Conservation (phyloP, 139 green algal genomes). For the Auxenochlorella pyrenoidosa region DNA sequence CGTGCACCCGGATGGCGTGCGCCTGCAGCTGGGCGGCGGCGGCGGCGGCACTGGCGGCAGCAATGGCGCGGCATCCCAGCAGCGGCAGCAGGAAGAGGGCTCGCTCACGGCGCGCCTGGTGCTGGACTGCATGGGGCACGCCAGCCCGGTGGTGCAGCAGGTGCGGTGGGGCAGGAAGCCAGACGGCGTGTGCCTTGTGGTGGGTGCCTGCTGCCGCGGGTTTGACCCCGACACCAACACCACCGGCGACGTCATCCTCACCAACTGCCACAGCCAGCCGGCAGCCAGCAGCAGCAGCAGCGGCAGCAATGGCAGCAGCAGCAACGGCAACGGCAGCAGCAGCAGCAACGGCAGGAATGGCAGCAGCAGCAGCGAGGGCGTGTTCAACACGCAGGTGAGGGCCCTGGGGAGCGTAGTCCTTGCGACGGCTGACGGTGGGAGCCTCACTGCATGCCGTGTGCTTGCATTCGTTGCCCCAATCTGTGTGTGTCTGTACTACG, state of each 20-base stretch:
- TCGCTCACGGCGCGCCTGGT: conserved; percentile 72
- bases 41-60: conserved; percentile 20
- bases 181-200: conserved; percentile 96
- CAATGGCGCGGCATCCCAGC: neutral
- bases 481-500: neutral
- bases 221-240: conserved; percentile 79
- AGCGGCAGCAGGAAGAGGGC: neutral
- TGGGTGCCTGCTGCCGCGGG: conserved; percentile 85
- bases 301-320: conserved; percentile 22
- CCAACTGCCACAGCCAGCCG: conserved; percentile 41
- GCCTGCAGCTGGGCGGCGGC: conserved; percentile 50
- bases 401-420: too few species aligned
- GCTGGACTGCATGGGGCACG: conserved; percentile 96
- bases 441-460: too few species aligned
- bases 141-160: conserved; percentile 91
- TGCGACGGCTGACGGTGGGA: too few species aligned
- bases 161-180: conserved; percentile 83
- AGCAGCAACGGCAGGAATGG: neutral
- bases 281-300: conserved; percentile 33
- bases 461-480: too few species aligned
- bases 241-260: conserved; percentile 91
- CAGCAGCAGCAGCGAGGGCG: conserved; percentile 31
- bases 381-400: conserved; percentile 26
- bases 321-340: conserved; percentile 33
- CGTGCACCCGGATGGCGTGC: conserved; percentile 70